A percentile compares a stretch with the other conserved stretches of the same genome.
Evolutionary conservation across 1,284 basidiomycete species (phyloP).

Genomic region (Coniferiporia weirii): DNA sequence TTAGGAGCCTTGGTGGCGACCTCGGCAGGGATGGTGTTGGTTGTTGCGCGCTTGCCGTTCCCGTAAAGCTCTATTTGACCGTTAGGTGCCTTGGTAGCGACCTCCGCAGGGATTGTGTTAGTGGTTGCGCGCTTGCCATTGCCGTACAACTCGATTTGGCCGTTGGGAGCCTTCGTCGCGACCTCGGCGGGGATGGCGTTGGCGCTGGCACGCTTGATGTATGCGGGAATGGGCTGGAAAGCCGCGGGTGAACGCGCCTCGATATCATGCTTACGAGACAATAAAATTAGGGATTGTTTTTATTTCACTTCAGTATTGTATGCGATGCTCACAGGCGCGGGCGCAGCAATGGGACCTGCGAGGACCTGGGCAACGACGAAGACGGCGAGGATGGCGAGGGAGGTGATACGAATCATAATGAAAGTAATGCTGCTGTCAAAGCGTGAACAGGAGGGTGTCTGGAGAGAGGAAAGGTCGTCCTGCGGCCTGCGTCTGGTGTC

Average conservation of each 20-base stretch:
- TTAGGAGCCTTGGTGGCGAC: constrained; percentile 25
- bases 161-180: constrained; percentile 25
- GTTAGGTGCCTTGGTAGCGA: constrained; percentile 24
- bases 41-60: constrained; percentile 19
- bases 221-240: constrained; percentile 43
- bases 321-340: constrained; percentile 29
- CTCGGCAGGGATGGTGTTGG: constrained; percentile 33
- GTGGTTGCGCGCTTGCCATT: constrained; percentile 20
- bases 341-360: constrained; percentile 39
- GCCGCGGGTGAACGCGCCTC: constrained; percentile 27
- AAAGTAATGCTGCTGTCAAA: constrained; percentile 18
- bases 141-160: constrained; percentile 24
- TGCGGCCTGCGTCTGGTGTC: constrained; percentile 30
- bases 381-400: constrained; percentile 38
- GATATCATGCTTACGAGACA: constrained; percentile 22
- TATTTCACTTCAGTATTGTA: neutral
- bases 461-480: constrained; percentile 30
- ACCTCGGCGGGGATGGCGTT: constrained; percentile 32
- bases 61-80: constrained; percentile 25
- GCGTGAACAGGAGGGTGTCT: constrained; percentile 23
- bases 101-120: constrained; percentile 32
- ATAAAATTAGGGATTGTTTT: neutral
- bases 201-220: constrained; percentile 32
- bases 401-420: constrained; percentile 31
- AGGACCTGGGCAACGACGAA: constrained; percentile 41